Evolutionary conservation across 768 basidiomycete genomes (phyloP).

Genomic region (Pholiota molesta): DNA sequence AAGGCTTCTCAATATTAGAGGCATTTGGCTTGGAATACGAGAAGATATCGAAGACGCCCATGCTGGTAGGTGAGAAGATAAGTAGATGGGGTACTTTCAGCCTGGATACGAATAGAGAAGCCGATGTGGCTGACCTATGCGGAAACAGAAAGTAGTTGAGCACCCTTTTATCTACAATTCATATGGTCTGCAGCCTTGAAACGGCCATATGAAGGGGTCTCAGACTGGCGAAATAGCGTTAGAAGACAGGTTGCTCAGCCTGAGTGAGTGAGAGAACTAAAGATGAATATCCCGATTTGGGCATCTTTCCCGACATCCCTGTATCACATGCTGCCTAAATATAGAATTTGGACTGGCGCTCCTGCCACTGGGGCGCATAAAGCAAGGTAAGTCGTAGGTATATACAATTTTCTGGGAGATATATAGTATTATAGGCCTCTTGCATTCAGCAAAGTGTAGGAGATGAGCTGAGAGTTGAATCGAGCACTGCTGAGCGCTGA

Average conservation of each 20-base stretch:
- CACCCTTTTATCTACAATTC: not conserved
- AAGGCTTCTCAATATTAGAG: not conserved
- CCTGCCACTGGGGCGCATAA: too few relatives aligned
- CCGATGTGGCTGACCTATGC: not conserved
- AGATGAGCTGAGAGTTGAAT: too few relatives aligned
- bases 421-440: too few relatives aligned
- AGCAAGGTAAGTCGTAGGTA: too few relatives aligned
- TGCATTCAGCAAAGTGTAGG: too few relatives aligned
- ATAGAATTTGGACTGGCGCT: too few relatives aligned
- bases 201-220: conserved; percentile 10
- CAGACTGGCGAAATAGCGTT: not conserved
- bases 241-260: not conserved
- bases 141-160: not conserved
- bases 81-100: not conserved
- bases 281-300: conserved; percentile 1
- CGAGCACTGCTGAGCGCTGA: too few relatives aligned
- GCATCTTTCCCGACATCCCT: not conserved
- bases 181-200: conserved; percentile 1
- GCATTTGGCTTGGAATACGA: conserved; percentile 4
- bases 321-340: not conserved
- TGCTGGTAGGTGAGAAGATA: conserved; percentile 2
- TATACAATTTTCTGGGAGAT: too few relatives aligned
- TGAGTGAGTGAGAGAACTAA: not conserved
- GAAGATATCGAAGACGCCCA: conserved; percentile 20
- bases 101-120: not conserved